These are phyloP conservation scores for Eucalyptus tenuipes DNA, from an alignment of 345 rosid genomes.

Conservation along the genomic window DNA sequence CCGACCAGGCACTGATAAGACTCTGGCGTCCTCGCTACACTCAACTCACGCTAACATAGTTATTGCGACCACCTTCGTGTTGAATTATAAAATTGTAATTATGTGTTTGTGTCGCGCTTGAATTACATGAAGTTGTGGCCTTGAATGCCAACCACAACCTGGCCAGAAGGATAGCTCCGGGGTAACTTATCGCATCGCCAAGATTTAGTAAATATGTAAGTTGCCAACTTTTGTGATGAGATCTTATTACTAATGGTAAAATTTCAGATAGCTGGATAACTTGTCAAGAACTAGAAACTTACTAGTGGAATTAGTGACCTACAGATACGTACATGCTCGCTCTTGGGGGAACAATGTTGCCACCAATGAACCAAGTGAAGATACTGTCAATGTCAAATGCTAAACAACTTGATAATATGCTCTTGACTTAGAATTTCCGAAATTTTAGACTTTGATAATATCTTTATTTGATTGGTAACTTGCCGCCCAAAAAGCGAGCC, in stretches of 20 bases:
- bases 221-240: neutral
- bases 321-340: no score
- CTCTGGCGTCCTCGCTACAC: neutral
- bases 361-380: no score
- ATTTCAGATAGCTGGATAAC: neutral
- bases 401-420: no score
- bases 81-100: neutral
- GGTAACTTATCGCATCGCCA: rapidly evolving
- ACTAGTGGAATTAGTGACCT: neutral
- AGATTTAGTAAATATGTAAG: neutral
- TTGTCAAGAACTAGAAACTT: neutral
- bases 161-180: rapidly evolving
- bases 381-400: no score
- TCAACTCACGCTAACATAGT: neutral
- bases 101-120: rapidly evolving
- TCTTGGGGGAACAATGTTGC: no score
- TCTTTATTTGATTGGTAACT: neutral
- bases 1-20: neutral
- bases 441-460: neutral
- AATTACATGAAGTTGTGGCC: neutral
- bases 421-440: neutral
- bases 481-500: neutral
- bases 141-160: rapidly evolving
- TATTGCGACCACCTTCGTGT: rapidly evolving
- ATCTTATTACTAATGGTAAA: neutral